A percentile compares a stretch with the other conserved stretches of the same genome.
Conservation (phyloP, 176 grass and related monocot species). For the Miscanthus lutarioriparius region DNA sequence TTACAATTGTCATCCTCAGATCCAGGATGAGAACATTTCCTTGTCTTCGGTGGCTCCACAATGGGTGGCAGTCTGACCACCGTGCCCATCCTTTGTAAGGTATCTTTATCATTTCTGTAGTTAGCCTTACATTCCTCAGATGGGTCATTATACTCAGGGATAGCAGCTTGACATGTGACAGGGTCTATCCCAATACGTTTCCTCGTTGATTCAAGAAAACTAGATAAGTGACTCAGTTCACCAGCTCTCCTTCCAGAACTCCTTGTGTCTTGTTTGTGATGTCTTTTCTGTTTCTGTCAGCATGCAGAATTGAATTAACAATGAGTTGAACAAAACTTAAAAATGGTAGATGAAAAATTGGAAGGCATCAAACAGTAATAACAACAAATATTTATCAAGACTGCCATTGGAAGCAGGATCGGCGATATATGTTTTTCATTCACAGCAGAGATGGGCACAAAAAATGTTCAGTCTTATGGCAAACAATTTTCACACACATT, state of each 20-base stretch:
- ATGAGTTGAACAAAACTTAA: constrained; percentile 12
- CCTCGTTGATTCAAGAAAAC: constrained; percentile 2
- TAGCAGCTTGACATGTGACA: constrained; percentile 17
- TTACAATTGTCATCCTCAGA: constrained; percentile 24
- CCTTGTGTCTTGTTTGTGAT: constrained; percentile 8
- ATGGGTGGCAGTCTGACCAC: constrained; percentile 28
- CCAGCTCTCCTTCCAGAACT: constrained; percentile 35
- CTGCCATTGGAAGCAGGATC: neutral
- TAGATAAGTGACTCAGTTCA: neutral
- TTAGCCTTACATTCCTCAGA: constrained; percentile 24
- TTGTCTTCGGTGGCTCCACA: neutral
- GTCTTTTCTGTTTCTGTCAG: constrained; percentile 33
- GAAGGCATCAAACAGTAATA: neutral
- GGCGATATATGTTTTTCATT: neutral
- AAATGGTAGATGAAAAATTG: neutral
- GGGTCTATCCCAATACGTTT: constrained; percentile 1
- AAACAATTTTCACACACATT: constrained; percentile 2
- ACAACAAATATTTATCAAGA: constrained; percentile 13
- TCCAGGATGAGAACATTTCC: constrained; percentile 44
- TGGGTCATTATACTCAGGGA: constrained; percentile 38
- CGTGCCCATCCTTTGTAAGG: constrained; percentile 33
- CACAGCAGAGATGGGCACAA: neutral
- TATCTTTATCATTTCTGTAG: constrained; percentile 28
- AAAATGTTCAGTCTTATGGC: constrained; percentile 1
- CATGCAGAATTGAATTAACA: constrained; percentile 35